phyloP scores from a whole-genome alignment of 306 rosid genomes.

The Datisca glomerata region DNA sequence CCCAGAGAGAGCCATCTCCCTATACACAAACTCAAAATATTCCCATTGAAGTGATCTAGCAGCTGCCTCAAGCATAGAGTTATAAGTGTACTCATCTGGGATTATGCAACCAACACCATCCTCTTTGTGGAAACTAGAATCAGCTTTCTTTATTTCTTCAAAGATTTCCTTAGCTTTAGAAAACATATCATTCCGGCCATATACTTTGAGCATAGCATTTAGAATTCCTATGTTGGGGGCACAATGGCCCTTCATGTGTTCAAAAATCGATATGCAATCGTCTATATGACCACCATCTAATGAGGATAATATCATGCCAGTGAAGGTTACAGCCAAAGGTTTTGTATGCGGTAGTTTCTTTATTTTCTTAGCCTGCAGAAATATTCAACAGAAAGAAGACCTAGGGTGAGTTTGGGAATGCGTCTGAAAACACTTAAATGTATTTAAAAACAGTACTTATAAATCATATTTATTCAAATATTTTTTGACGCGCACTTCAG shows the following conservation, averaged over 20 bases:
- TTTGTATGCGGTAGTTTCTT: constrained; percentile 36
- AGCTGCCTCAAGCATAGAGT: constrained; percentile 62
- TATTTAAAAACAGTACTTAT: too few species aligned
- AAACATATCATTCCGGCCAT: constrained; percentile 64
- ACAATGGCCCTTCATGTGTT: constrained; percentile 54
- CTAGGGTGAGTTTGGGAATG: too few species aligned
- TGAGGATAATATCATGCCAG: constrained; percentile 80
- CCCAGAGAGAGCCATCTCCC: constrained; percentile 68
- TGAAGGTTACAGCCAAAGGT: constrained; percentile 83
- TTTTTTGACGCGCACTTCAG: too few species aligned
- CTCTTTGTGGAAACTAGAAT: constrained; percentile 17
- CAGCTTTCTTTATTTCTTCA: constrained; percentile 47
- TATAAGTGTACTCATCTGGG: constrained; percentile 65
- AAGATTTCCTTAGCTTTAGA: constrained; percentile 71
- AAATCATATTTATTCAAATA: too few species aligned
- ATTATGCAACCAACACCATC: constrained; percentile 15
- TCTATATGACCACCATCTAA: constrained; percentile 64
- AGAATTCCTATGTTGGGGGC: constrained; percentile 70
- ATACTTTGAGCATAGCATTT: constrained; percentile 79
- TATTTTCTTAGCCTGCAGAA: constrained; percentile 66
- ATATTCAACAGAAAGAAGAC: constrained; percentile 11
- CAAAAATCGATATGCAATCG: constrained; percentile 46
- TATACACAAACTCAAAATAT: constrained; percentile 83
- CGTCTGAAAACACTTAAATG: too few species aligned
- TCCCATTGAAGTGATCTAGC: constrained; percentile 87